Base-by-base conservation (phyloP, 495 filamentous ascomycete genomes). In the Hypoxylon fragiforme region DNA sequence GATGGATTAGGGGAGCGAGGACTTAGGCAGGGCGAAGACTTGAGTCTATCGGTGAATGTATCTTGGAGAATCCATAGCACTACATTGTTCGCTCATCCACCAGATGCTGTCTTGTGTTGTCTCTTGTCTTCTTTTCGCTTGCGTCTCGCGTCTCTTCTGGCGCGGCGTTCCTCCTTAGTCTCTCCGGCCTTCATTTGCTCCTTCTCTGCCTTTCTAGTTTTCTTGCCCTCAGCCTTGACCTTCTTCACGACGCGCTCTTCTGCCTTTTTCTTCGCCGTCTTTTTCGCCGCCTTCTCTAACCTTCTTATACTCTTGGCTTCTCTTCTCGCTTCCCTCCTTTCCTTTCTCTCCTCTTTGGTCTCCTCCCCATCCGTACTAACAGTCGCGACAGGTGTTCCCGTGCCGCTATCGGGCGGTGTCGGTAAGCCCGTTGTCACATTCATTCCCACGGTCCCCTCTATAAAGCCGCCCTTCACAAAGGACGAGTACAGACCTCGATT, bases 401-500 rank as follows among this genome's bases (percentile, higher is more conserved):
- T 58, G 39, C 68, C 70, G 22, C 66, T 67, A 36, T 67, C 62
- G 1, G 63, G 57, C 22, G 55, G 62, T 31, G 57, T 60, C 3
- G 39, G 50, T 11, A 57, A 37, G 0, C 54, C 59, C 18, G 54
- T 50, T 16, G 34, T 48, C 39, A 18, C 58, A 35, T 57, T 70
- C 63, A 18, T 51, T 49, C 57, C 68, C 18, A 87, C 64, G 3
- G 88, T 91, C 8, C 91, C 91, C n/a, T 73, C 72, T 45, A 95
- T 70, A 30, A 78, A 71, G 48, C 88, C 83, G 13, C 91, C 91
- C 49, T 79, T 78, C 8, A 95, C 89, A 66, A 96, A 96, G 49
- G 79, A 83, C 12, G 85, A 81, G 69, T 96, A 96, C 4, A 96
- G 74, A 20, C 90, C 87, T 24, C 75, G 73, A 0, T 63, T 63